Conservation (phyloP, 495 filamentous ascomycete genomes). For the Penicillium turbatum region DNA sequence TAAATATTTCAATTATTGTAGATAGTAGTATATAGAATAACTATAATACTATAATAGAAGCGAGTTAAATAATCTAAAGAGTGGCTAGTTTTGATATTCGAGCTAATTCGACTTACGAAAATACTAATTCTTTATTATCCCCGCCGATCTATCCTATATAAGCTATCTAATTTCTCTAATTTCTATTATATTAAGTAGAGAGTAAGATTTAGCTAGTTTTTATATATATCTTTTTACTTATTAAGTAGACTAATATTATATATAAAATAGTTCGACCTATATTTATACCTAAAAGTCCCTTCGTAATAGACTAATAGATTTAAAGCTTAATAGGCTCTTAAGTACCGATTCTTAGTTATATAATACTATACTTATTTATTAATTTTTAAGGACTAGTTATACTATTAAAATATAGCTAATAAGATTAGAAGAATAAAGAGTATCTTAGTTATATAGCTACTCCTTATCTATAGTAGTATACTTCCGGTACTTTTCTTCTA, state of each 20-base stretch:
- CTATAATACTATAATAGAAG: too few relatives aligned
- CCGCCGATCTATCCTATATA: too few relatives aligned
- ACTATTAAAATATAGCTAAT: not conserved
- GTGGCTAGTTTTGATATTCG: too few relatives aligned
- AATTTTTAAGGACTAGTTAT: not conserved
- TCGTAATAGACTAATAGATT: not conserved
- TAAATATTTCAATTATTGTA: too few relatives aligned
- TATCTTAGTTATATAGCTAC: not conserved
- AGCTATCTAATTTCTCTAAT: too few relatives aligned
- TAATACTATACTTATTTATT: not conserved
- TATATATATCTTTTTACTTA: not conserved
- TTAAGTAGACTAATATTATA: not conserved
- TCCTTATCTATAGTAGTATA: not conserved
- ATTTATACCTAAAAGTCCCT: not conserved
- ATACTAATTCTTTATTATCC: too few relatives aligned
- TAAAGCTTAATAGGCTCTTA: not conserved
- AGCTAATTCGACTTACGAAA: too few relatives aligned
- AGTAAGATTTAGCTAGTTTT: too few relatives aligned
- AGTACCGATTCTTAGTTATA: not conserved
- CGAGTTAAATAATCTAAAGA: too few relatives aligned
- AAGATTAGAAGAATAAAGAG: not conserved
- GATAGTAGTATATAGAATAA: too few relatives aligned
- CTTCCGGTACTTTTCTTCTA: not conserved
- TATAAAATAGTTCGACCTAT: too few relatives aligned
- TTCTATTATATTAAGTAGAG: too few relatives aligned